Evolutionary conservation across 108 stramenopile species (phyloP), one percentile per base, ranked within the genome.

Genomic region (Skeletonema marinoi): DNA sequence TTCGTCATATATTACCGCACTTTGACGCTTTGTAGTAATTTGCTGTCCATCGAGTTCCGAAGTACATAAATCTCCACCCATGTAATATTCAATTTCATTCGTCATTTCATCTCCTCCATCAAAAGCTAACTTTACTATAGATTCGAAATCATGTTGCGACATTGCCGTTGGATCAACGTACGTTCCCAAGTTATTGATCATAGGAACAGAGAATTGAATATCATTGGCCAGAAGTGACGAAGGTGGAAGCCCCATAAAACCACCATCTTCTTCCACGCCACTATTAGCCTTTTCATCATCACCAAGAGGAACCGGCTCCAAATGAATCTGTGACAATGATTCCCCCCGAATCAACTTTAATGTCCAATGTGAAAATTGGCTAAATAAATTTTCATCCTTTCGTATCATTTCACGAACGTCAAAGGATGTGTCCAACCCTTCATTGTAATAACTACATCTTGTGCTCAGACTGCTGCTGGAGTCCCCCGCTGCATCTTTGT

Each of bases 321-420:
- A 32, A 56, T 70, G 76, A 17, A 77, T 46, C 36, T 82, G 81
- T 48, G 41, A 21, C 30, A 82, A 36, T 58, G 74, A 72, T 54
- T n/a, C 39, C 61, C 60, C 39, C 9, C 42, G 75, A 38, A 66
- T 61, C 14, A 82, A 62, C 67, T 54, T 72, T 11, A 65, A 72
- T 10, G 81, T 72, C 81, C 81, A 82, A 61, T 82, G 74, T n/a
- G 81, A 76, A 41, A 82, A 70, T 11, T 65, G 48, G 3, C 36
- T 56, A 46, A 68, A 72, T 33, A 82, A 59, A 54, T 25, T 68
- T 21, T 65, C 29, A 4, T 68, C 59, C 11, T 32, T 59, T 21
- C 54, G 38, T 14, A 5, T 46, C 8, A 51, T 44, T 14, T 65
- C 60, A 31, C 64, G 62, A 25, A 58, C 36, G 51, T 73, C 36